These are phyloP conservation scores for Clarireedia monteithiana DNA, from an alignment of 2,329 filamentous ascomycete species.

Conservation along the genomic window DNA sequence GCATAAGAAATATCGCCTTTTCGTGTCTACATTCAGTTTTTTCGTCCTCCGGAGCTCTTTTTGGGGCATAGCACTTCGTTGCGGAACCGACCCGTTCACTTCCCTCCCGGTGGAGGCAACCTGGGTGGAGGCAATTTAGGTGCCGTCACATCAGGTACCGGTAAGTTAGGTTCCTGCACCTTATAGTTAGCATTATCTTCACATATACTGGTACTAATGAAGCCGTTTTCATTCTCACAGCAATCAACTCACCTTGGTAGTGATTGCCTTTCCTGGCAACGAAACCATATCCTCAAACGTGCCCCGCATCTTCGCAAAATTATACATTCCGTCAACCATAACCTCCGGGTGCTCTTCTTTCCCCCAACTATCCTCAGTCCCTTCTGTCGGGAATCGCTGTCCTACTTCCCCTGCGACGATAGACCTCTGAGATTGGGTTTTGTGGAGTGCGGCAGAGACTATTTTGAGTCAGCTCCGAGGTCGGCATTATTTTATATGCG, in stretches of 20 bases:
- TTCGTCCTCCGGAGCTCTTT: too few species aligned
- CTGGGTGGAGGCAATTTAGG: too few species aligned
- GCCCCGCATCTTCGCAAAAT: conserved; percentile 17
- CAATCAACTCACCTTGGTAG: background rate
- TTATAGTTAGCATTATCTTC: background rate
- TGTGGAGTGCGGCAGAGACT: background rate
- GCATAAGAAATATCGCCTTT: too few species aligned
- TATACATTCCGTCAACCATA: conserved; percentile 17
- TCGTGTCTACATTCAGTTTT: too few species aligned
- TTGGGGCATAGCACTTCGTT: too few species aligned
- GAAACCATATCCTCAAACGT: conserved; percentile 18
- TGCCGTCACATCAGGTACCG: too few species aligned
- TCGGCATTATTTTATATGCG: too few species aligned
- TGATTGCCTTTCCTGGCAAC: conserved; percentile 15
- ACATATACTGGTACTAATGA: background rate
- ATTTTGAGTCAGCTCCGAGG: background rate
- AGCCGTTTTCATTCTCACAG: background rate
- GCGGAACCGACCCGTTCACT: too few species aligned
- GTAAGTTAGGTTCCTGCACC: too few species aligned
- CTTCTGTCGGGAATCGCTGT: conserved; percentile 15
- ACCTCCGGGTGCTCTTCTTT: conserved; percentile 10
- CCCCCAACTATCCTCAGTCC: conserved; percentile 1
- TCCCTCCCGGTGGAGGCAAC: too few species aligned
- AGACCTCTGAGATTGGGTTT: background rate
- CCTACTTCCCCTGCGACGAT: conserved; percentile 11